Evolutionary conservation across 495 filamentous ascomycete species (phyloP).

Genomic region (Gamarada debralockiae): DNA sequence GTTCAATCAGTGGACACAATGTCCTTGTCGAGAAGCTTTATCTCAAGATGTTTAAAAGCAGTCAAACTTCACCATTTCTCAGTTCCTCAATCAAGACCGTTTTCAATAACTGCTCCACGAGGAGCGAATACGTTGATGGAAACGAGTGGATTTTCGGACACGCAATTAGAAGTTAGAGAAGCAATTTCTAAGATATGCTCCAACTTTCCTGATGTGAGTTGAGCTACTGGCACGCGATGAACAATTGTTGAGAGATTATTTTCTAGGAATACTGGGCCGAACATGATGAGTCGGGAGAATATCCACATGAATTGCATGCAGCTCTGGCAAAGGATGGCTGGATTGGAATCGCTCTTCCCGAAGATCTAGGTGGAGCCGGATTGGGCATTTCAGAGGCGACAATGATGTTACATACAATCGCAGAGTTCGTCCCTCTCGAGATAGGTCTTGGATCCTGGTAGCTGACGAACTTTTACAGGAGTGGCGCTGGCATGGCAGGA

Average conservation of each 20-base stretch:
- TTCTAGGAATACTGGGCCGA: constrained; percentile 64
- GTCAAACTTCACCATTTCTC: neutral
- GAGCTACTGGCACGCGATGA: neutral
- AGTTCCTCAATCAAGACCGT: constrained; percentile 1
- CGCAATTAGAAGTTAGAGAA: constrained; percentile 67
- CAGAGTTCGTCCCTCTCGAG: constrained; percentile 52
- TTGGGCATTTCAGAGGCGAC: constrained; percentile 79
- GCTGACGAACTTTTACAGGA: no score
- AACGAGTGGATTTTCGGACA: constrained; percentile 64
- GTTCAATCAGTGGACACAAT: no score
- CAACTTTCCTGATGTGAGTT: constrained; percentile 45
- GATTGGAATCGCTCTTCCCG: constrained; percentile 75
- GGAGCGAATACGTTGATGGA: constrained; percentile 55
- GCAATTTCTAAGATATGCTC: constrained; percentile 66
- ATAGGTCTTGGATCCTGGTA: no score
- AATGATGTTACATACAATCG: constrained; percentile 82
- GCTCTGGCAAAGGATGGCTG: constrained; percentile 76
- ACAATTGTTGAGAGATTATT: constrained; percentile 9
- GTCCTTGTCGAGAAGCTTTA: constrained; percentile 5
- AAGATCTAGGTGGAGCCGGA: constrained; percentile 66
- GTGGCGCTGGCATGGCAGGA: constrained; percentile 73
- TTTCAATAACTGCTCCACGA: constrained; percentile 12
- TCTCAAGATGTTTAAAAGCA: constrained; percentile 2
- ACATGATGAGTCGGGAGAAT: constrained; percentile 60
- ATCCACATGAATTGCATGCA: constrained; percentile 70